Evolutionary conservation across 2,329 filamentous ascomycete genomes (phyloP), one percentile per base, ranked within the genome.

Genomic region (Periconia macrospinosa): DNA sequence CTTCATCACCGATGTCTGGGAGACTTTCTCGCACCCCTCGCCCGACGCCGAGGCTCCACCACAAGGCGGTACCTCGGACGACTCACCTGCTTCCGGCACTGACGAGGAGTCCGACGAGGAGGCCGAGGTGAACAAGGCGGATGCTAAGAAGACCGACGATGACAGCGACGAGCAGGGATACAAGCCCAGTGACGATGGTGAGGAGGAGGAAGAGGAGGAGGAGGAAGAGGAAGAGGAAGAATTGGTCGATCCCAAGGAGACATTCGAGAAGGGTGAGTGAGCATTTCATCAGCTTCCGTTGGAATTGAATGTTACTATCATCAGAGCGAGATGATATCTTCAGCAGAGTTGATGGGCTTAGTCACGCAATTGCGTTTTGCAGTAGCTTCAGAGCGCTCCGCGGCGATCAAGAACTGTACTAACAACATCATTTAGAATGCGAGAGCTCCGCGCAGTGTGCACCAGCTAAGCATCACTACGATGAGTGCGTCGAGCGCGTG

Each of bases 401-500:
- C 33, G 47, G 58, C 47, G 46, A 52, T 56, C 43, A 45, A 6
- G 3, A 37, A 5, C 11, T 37, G 33, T 37, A 57, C 65, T 69
- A 56, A 62, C 56, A 35, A 51, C 67, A 56, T 63, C 33, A 37
- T 41, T 65, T 77, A 97, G 94, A 96, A 74, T 99, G 94, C 85
- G 85, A 86, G 78, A 86, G 93, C 76, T 92, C 92, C 62, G 84
- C 88, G 76, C 82, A 90, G 78, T 99, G 94, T 80, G 83, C 88
- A 58, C 87, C 89, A 55, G 85, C 86, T 73, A 99, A 97, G 87
- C 93, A 97, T 84, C 94, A 99, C 85, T 97, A 89, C 77, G 93
- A 97, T 65, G 91, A 97, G 81, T 99, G 94, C 77, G 92, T 93
- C 68, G 92, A 96, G 85, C 92, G 94, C 70, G 94, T 99, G 67